phyloP scores from a whole-genome alignment of 306 rosid species.

The Vigna mungo region DNA sequence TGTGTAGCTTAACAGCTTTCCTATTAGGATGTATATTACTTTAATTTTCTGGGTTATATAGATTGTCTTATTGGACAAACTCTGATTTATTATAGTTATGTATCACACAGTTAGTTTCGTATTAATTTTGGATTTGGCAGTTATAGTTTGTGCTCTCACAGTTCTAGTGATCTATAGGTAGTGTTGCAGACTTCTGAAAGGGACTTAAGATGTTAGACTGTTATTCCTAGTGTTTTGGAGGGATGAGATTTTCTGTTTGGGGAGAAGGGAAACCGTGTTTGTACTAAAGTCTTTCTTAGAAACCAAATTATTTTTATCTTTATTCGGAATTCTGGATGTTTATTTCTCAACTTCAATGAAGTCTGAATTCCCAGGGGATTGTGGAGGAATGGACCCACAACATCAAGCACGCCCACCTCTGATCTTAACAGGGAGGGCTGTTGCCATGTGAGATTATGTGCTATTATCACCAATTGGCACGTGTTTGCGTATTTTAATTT shows the following conservation, averaged over 20 bases:
- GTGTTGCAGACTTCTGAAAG: neutral
- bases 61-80: neutral
- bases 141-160: neutral
- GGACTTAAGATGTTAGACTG: neutral
- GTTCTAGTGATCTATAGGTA: neutral
- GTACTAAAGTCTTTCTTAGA: neutral
- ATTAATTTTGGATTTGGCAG: neutral
- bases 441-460: neutral
- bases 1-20: neutral
- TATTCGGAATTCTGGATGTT: neutral
- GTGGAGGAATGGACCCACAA: neutral
- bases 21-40: neutral
- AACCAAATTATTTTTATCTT: neutral
- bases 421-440: neutral
- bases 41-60: neutral
- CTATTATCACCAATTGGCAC: constrained; percentile 18
- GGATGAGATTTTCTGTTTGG: neutral
- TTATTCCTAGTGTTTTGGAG: neutral
- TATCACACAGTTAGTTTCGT: neutral
- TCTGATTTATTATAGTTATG: constrained; percentile 1
- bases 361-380: neutral
- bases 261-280: neutral
- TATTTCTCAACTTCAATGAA: neutral
- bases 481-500: constrained; percentile 34
- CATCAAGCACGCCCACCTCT: neutral